These are phyloP conservation scores for Alternaria burnsii DNA, from an alignment of 2,329 filamentous ascomycete species.

Conservation along the genomic window DNA sequence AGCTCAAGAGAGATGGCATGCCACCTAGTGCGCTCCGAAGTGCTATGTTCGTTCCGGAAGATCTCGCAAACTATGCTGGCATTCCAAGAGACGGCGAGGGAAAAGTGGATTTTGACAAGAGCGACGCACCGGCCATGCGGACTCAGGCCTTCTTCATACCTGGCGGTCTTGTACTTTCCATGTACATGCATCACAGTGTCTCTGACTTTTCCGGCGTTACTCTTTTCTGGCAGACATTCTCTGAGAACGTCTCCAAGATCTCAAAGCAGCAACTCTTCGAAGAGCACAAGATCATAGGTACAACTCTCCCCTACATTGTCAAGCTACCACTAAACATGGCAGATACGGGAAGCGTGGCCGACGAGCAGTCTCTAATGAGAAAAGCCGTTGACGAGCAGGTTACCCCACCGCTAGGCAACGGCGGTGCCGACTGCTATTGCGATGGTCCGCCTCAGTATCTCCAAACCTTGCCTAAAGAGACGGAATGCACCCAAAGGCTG, in stretches of 20 bases:
- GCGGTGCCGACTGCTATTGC: slow-evolving; percentile 39
- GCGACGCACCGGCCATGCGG: slow-evolving; percentile 41
- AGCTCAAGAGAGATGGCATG: slow-evolving; percentile 44
- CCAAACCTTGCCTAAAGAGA: slow-evolving; percentile 37
- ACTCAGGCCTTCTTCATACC: slow-evolving; percentile 48
- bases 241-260: slow-evolving; percentile 33
- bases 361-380: slow-evolving; percentile 36
- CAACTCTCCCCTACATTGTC: neutral
- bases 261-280: slow-evolving; percentile 25
- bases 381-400: slow-evolving; percentile 32
- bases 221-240: slow-evolving; percentile 38
- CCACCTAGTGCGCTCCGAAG: slow-evolving; percentile 43
- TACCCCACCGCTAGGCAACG: slow-evolving; percentile 9
- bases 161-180: slow-evolving; percentile 47
- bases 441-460: slow-evolving; percentile 36
- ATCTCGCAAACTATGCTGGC: slow-evolving; percentile 37
- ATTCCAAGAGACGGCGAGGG: slow-evolving; percentile 42
- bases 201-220: slow-evolving; percentile 44
- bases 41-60: slow-evolving; percentile 41
- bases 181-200: slow-evolving; percentile 45
- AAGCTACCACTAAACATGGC: slow-evolving; percentile 19
- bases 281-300: slow-evolving; percentile 22
- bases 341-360: slow-evolving; percentile 30
- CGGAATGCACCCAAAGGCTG: slow-evolving; percentile 37
- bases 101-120: slow-evolving; percentile 34